phyloP scores from a whole-genome alignment of 2,329 filamentous ascomycete genomes.

The Fusarium pseudonygamai region DNA sequence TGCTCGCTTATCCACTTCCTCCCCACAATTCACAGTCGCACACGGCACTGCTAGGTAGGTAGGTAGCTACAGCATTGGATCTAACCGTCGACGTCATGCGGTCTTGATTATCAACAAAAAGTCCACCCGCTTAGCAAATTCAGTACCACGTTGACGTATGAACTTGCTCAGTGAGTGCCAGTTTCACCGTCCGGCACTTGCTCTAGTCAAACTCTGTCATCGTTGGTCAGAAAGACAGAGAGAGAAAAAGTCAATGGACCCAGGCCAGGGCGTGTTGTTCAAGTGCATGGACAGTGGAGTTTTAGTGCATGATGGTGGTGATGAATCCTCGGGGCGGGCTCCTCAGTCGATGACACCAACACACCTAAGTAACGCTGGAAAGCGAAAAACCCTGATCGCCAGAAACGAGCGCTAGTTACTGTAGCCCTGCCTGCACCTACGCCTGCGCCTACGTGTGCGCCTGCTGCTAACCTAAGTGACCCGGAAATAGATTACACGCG shows the following conservation, averaged over 20 bases:
- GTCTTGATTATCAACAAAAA: constrained; percentile 11
- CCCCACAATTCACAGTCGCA: constrained; percentile 4
- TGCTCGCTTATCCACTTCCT: constrained; percentile 1
- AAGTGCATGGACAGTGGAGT: background rate
- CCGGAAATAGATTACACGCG: constrained; percentile 31
- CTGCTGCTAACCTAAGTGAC: background rate
- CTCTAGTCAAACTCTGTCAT: constrained; percentile 19
- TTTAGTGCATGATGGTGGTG: constrained; percentile 12
- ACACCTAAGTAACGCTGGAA: background rate
- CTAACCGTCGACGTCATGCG: constrained; percentile 35
- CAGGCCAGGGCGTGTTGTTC: constrained; percentile 11
- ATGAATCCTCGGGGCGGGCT: background rate
- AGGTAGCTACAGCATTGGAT: background rate
- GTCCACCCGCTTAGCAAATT: background rate
- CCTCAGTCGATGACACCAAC: constrained; percentile 25
- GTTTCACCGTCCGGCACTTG: constrained; percentile 18
- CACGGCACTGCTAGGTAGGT: background rate
- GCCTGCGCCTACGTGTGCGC: background rate
- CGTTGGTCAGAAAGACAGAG: background rate
- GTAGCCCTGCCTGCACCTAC: background rate
- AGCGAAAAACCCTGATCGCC: constrained; percentile 34
- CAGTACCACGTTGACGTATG: background rate
- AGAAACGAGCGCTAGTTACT: constrained; percentile 25
- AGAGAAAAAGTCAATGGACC: background rate
- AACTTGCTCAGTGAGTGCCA: background rate